Percentiles rank a stretch among this genome's conserved stretches.
Evolutionary conservation across 2,329 filamentous ascomycete genomes (phyloP).

Genomic region (Aspergillus arachidicola): DNA sequence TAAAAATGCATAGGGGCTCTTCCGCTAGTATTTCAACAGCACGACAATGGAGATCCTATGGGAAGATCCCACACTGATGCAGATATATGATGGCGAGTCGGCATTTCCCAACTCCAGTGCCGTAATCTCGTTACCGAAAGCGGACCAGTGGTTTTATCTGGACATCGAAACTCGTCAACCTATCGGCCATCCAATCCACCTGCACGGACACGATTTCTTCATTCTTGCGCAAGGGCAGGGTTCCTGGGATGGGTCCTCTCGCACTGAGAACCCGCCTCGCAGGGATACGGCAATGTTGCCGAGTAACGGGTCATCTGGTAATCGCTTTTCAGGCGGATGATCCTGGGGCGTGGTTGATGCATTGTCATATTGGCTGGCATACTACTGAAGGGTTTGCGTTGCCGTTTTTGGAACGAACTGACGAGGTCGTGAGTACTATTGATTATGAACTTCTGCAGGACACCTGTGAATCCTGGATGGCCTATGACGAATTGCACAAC

Average conservation of each 20-base stretch:
- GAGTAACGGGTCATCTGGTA: constrained; percentile 66
- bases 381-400: constrained; percentile 66
- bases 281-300: constrained; percentile 68
- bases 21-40: constrained; percentile 18
- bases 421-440: no score
- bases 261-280: constrained; percentile 56
- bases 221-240: constrained; percentile 4
- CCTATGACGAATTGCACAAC: no score
- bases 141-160: no score
- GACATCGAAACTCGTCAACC: no score
- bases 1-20: constrained; percentile 5
- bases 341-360: constrained; percentile 65
- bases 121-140: no score
- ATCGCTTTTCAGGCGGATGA: constrained; percentile 48
- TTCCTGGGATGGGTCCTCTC: neutral
- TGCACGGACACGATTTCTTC: constrained; percentile 15
- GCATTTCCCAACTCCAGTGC: no score
- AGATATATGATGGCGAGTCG: neutral
- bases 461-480: no score
- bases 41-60: constrained; percentile 13
- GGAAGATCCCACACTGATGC: constrained; percentile 14
- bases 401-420: constrained; percentile 38
- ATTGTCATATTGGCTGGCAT: constrained; percentile 79
- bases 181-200: constrained; percentile 11
- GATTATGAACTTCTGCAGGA: no score